Conservation (phyloP, 164 flowering plant genomes). For the Amborella trichopoda region DNA sequence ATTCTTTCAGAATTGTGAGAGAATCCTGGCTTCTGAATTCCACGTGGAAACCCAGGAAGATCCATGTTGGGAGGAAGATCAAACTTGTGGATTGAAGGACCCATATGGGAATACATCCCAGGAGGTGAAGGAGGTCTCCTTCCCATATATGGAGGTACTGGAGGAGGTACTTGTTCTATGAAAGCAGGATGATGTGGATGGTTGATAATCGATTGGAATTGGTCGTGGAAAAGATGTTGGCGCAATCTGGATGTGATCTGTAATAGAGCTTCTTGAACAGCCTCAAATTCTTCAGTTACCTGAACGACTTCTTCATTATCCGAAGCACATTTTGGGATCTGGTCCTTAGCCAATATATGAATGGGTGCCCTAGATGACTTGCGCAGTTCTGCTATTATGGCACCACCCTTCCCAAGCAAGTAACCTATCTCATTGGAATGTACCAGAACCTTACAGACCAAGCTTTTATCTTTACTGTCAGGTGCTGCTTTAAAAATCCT, state of each 20-base stretch:
- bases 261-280: constrained; percentile 81
- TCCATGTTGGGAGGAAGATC: constrained; percentile 59
- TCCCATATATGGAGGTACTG: constrained; percentile 42
- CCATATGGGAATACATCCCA: constrained; percentile 37
- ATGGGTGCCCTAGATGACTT: constrained; percentile 75
- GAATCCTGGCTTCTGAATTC: constrained; percentile 45
- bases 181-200: constrained; percentile 36
- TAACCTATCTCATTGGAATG: constrained; percentile 75
- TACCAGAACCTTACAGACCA: constrained; percentile 56
- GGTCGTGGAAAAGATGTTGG: constrained; percentile 60
- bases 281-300: constrained; percentile 76
- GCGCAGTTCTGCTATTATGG: constrained; percentile 82
- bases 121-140: constrained; percentile 72
- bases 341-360: constrained; percentile 77
- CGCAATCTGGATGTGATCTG: constrained; percentile 70
- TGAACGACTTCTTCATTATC: constrained; percentile 87
- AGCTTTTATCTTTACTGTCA: constrained; percentile 45
- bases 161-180: constrained; percentile 43
- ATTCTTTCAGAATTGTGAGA: constrained; percentile 53
- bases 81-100: constrained; percentile 48
- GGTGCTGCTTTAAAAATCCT: constrained; percentile 54
- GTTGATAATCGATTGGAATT: constrained; percentile 37
- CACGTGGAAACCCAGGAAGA: constrained; percentile 43
- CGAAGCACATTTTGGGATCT: constrained; percentile 55
- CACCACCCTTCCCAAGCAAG: constrained; percentile 89